These are phyloP conservation scores for Rickenella mellea DNA, from an alignment of 768 basidiomycete species.

Conservation along the genomic window DNA sequence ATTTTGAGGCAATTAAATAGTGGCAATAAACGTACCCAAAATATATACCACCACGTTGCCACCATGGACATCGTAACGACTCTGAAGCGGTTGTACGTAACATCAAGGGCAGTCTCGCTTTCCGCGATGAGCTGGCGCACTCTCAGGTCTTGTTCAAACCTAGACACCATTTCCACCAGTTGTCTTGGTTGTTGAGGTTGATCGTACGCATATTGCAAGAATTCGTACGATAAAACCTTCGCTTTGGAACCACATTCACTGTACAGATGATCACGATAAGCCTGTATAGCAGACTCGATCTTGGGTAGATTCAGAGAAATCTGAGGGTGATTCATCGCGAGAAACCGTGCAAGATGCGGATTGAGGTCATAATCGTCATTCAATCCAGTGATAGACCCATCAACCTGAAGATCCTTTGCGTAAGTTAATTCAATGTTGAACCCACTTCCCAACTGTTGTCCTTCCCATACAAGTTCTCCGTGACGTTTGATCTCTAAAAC, in stretches of 20 bases:
- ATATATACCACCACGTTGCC: conserved; percentile 70
- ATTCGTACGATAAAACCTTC: conserved; percentile 48
- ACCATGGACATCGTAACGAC: conserved; percentile 39
- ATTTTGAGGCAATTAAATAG: too few relatives aligned
- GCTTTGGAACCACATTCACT: conserved; percentile 44
- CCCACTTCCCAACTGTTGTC: conserved; percentile 55
- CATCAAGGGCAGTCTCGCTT: conserved; percentile 35
- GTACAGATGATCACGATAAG: conserved; percentile 42
- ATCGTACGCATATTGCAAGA: conserved; percentile 53
- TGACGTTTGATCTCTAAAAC: conserved; percentile 41
- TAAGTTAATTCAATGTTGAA: conserved; percentile 56
- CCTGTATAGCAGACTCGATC: conserved; percentile 36
- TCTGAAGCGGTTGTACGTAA: conserved; percentile 43
- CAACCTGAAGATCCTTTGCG: conserved; percentile 35
- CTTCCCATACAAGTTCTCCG: conserved; percentile 43
- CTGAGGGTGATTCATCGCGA: conserved; percentile 43
- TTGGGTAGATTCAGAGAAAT: conserved; percentile 31
- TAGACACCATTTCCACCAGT: conserved; percentile 34
- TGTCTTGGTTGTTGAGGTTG: conserved; percentile 35
- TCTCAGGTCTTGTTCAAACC: conserved; percentile 44
- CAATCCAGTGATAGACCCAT: conserved; percentile 50
- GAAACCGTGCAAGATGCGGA: conserved; percentile 49
- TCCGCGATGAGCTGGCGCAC: conserved; percentile 40
- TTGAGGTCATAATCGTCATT: conserved; percentile 59
- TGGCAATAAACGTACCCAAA: conserved; percentile 44